phyloP scores from a whole-genome alignment of 2,329 filamentous ascomycete genomes.

The Monosporascus sp. region DNA sequence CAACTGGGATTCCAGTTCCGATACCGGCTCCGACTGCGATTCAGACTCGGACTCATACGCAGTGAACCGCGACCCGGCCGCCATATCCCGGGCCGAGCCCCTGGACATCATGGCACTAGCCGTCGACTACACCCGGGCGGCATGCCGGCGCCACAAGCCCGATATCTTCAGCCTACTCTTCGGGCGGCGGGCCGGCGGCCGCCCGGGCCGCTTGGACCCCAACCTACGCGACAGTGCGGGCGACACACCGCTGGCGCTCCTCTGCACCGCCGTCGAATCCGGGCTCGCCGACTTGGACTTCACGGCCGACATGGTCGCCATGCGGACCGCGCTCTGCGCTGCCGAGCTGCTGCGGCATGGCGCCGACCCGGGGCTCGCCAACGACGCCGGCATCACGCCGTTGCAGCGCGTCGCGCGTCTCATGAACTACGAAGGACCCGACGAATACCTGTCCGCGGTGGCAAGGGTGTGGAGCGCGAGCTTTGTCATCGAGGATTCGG shows the following conservation, averaged over 20 bases:
- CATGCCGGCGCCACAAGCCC: slow-evolving; percentile 11
- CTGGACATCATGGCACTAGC: background rate
- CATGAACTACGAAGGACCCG: slow-evolving; percentile 8
- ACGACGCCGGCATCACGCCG: slow-evolving; percentile 9
- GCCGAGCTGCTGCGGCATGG: slow-evolving; percentile 3
- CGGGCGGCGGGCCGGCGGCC: background rate
- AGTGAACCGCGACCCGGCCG: background rate
- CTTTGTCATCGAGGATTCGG: slow-evolving; percentile 9
- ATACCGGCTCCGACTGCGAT: background rate
- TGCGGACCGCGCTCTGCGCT: slow-evolving; percentile 4
- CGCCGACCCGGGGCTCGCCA: slow-evolving; percentile 2
- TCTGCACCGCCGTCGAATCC: slow-evolving; percentile 12
- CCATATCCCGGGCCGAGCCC: background rate
- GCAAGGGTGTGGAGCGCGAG: slow-evolving; percentile 24
- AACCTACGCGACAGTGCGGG: slow-evolving; percentile 8
- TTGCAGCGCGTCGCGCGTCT: slow-evolving; percentile 7
- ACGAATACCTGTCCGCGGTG: slow-evolving; percentile 6
- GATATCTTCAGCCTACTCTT: slow-evolving; percentile 6
- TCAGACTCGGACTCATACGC: background rate
- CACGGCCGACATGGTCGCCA: slow-evolving; percentile 5
- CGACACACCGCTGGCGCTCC: slow-evolving; percentile 13
- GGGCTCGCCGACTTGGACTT: slow-evolving; percentile 2
- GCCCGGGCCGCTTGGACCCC: slow-evolving; percentile 1
- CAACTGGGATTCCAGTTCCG: background rate
- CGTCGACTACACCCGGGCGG: slow-evolving; percentile 9